phyloP scores from a whole-genome alignment of 768 basidiomycete genomes.

The Boletus coccyginus region DNA sequence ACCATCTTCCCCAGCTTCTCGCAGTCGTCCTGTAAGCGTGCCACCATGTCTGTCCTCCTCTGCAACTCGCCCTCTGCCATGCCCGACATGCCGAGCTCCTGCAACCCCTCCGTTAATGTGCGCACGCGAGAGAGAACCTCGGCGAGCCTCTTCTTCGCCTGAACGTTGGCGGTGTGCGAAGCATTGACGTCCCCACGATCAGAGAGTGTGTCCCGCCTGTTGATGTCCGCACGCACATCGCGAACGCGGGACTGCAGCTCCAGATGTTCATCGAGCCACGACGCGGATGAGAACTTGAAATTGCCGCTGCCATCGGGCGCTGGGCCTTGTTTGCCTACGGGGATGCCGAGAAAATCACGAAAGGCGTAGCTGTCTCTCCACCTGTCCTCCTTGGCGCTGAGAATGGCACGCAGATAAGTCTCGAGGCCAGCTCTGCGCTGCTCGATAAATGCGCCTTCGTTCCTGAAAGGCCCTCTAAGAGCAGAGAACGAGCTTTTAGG shows the following conservation, averaged over 20 bases:
- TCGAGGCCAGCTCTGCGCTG: slow-evolving; percentile 80
- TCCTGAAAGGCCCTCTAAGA: slow-evolving; percentile 48
- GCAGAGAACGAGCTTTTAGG: slow-evolving; percentile 79
- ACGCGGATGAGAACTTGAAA: slow-evolving; percentile 64
- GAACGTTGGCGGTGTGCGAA: slow-evolving; percentile 77
- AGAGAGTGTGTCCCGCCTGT: slow-evolving; percentile 82
- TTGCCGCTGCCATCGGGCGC: slow-evolving; percentile 27
- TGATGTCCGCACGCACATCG: slow-evolving; percentile 80
- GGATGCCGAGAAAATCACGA: slow-evolving; percentile 84
- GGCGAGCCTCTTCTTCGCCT: slow-evolving; percentile 83
- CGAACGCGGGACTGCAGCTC: slow-evolving; percentile 75
- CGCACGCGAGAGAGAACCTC: slow-evolving; percentile 74
- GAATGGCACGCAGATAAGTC: slow-evolving; percentile 79
- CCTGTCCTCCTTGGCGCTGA: slow-evolving; percentile 74
- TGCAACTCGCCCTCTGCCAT: slow-evolving; percentile 92
- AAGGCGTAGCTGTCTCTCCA: slow-evolving; percentile 83
- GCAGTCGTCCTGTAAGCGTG: slow-evolving; percentile 85
- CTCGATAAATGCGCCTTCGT: slow-evolving; percentile 62
- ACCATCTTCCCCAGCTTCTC: slow-evolving; percentile 86
- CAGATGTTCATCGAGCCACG: slow-evolving; percentile 89
- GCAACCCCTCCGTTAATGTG: slow-evolving; percentile 64
- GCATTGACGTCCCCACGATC: slow-evolving; percentile 69
- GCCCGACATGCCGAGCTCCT: slow-evolving; percentile 60
- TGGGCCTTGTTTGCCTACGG: slow-evolving; percentile 53
- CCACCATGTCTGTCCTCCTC: slow-evolving; percentile 86